Evolutionary conservation across 176 grass and related monocot genomes (phyloP), one percentile per base, ranked within the genome.

Genomic region (Oryza meridionalis): DNA sequence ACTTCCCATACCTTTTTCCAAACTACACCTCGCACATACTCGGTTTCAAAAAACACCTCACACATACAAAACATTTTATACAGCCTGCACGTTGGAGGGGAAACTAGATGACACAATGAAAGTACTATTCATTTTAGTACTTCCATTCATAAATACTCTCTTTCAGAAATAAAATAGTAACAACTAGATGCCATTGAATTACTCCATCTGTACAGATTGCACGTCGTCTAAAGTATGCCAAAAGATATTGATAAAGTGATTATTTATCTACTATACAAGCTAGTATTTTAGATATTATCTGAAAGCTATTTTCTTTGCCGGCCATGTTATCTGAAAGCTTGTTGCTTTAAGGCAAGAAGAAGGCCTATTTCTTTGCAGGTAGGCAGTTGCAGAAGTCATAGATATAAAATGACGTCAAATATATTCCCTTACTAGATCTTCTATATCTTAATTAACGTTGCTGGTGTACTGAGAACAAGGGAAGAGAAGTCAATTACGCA

Each of bases 401-500:
- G 0, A 21, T n/a, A 2, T 13, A 58, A 6, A 37, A 32, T 24
- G 46, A 14, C 21, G 44, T 76, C 9, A 62, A 46, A 65, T 42
- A 29, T 65, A 32, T 64, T 14, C 11, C 63, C 50, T 72, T 63
- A 16, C 14, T 69, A 32, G 43, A 46, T 87, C 9, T 14, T 77
- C 11, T 62, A 40, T 40, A 61, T 76, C 4, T 55, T 55, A 65
- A 32, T 32, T 31, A 53, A 81, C 29, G 11, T 35, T 67, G 62
- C 9, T 16, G 37, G n/a, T 50, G 67, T 43, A 76, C 33, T 82
- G 26, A 17, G 9, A 24, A 24, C 19, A 77, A 76, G 45, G 58
- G 71, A 53, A 47, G 86, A 32, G 43, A 37, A 75, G 87, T 88
- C 81, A 69, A 31, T 37, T 32, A 75, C 38, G 81, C 26, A 27